These are phyloP conservation scores for Skeletonema marinoi DNA, from an alignment of 108 stramenopile species.

Conservation along the genomic window DNA sequence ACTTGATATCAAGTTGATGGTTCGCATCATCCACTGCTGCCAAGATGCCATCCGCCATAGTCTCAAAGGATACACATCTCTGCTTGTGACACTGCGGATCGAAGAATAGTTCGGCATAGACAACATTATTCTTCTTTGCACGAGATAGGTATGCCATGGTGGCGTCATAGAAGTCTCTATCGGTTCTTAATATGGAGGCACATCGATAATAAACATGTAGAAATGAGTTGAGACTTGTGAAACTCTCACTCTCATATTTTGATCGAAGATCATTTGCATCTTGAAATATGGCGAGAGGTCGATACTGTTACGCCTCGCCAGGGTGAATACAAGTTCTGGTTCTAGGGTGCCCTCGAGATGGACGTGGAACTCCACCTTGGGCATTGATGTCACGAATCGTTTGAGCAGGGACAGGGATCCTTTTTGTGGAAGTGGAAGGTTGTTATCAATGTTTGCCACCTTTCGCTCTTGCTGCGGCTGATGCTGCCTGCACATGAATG, in stretches of 20 bases:
- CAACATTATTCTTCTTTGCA: conserved; percentile 32
- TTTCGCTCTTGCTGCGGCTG: too few relatives aligned
- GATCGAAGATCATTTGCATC: too few relatives aligned
- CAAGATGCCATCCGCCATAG: conserved; percentile 28
- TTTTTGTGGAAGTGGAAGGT: too few relatives aligned
- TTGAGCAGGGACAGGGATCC: not conserved
- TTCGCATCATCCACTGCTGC: conserved; percentile 32
- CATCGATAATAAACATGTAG: conserved; percentile 50
- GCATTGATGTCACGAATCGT: conserved; percentile 8
- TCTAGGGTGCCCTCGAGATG: conserved; percentile 57
- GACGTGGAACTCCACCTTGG: conserved; percentile 51
- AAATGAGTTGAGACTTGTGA: conserved; percentile 40
- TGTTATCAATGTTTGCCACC: too few relatives aligned
- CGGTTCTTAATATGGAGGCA: conserved; percentile 17
- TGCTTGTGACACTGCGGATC: conserved; percentile 49
- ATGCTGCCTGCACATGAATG: too few relatives aligned
- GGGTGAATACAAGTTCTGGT: conserved; percentile 32
- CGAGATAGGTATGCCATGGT: conserved; percentile 40
- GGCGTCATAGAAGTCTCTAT: conserved; percentile 49
- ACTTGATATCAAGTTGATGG: conserved; percentile 20
- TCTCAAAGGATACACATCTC: conserved; percentile 42
- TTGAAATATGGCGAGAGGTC: not conserved
- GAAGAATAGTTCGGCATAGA: conserved; percentile 52
- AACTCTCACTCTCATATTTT: conserved; percentile 42
- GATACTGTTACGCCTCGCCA: conserved; percentile 42